phyloP scores from a whole-genome alignment of 23 red algal genomes.

The Porphyridium purpureum region DNA sequence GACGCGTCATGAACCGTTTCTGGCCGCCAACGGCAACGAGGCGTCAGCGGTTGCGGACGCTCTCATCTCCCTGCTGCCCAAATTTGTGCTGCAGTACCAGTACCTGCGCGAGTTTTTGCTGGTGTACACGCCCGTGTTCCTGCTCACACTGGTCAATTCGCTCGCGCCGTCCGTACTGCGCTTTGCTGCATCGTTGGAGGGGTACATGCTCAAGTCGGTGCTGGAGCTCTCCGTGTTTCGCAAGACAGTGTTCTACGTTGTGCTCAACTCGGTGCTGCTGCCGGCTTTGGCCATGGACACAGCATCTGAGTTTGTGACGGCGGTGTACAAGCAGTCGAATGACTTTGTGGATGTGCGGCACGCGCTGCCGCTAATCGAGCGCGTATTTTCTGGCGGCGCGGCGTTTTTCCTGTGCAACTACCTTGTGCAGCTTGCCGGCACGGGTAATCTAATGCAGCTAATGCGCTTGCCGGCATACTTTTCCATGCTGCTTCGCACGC shows the following conservation, averaged over 20 bases:
- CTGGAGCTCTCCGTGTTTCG: constrained; percentile 88
- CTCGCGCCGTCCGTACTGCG: constrained; percentile 63
- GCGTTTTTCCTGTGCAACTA: constrained; percentile 89
- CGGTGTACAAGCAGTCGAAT: constrained; percentile 39
- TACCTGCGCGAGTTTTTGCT: constrained; percentile 46
- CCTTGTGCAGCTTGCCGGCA: constrained; percentile 82
- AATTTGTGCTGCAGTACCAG: constrained; percentile 31
- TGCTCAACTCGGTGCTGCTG: constrained; percentile 82
- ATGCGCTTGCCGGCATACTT: constrained; percentile 39
- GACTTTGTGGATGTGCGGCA: constrained; percentile 38
- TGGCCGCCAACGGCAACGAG: neutral
- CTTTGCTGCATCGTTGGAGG: constrained; percentile 34
- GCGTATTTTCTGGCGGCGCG: constrained; percentile 80
- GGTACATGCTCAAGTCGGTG: constrained; percentile 51
- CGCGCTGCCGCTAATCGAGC: constrained; percentile 57
- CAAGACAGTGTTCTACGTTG: constrained; percentile 82
- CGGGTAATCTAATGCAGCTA: constrained; percentile 59
- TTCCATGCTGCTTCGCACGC: constrained; percentile 37
- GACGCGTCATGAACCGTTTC: neutral
- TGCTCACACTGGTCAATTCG: constrained; percentile 61
- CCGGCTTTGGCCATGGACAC: constrained; percentile 88
- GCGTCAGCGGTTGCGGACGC: neutral
- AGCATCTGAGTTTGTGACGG: constrained; percentile 60
- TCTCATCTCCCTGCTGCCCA: constrained; percentile 30
- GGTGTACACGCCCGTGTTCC: constrained; percentile 61